These are phyloP conservation scores for Fusarium buharicum DNA, from an alignment of 2,329 filamentous ascomycete genomes.

Conservation along the genomic window DNA sequence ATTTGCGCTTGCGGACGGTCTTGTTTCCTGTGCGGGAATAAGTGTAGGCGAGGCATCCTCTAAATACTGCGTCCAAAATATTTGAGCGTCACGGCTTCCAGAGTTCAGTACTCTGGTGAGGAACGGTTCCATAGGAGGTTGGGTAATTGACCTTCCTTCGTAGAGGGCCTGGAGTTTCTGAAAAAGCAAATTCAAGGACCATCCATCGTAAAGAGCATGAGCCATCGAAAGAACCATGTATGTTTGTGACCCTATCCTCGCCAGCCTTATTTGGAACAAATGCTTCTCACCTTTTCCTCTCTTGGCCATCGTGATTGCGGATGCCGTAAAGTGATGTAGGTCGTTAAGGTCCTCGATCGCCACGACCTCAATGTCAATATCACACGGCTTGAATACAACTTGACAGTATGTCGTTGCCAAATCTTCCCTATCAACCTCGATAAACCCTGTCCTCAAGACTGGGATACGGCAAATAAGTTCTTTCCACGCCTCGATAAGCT, in stretches of 20 bases:
- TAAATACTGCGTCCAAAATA: slow-evolving; percentile 79
- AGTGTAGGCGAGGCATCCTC: slow-evolving; percentile 58
- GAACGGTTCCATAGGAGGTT: slow-evolving; percentile 62
- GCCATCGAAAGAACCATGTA: slow-evolving; percentile 76
- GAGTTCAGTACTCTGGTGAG: slow-evolving; percentile 52
- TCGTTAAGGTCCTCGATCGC: slow-evolving; percentile 47
- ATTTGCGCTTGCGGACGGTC: not conserved
- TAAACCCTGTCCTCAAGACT: slow-evolving; percentile 80
- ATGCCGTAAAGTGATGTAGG: slow-evolving; percentile 51
- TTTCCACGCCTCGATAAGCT: slow-evolving; percentile 70
- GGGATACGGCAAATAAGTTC: slow-evolving; percentile 69
- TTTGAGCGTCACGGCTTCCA: slow-evolving; percentile 37
- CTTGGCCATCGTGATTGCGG: slow-evolving; percentile 53
- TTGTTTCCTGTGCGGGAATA: slow-evolving; percentile 29
- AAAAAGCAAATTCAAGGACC: slow-evolving; percentile 81
- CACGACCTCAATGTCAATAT: slow-evolving; percentile 36
- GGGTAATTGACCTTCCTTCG: slow-evolving; percentile 50
- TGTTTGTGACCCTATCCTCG: slow-evolving; percentile 45
- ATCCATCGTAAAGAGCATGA: slow-evolving; percentile 91
- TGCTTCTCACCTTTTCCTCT: slow-evolving; percentile 49
- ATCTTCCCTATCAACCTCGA: slow-evolving; percentile 69
- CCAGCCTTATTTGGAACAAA: slow-evolving; percentile 63
- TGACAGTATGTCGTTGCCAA: slow-evolving; percentile 64
- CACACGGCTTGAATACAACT: slow-evolving; percentile 51
- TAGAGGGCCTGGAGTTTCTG: slow-evolving; percentile 76